Conservation (phyloP, 176 grass and related monocot genomes). For the Dendrocalamus sinicus region DNA sequence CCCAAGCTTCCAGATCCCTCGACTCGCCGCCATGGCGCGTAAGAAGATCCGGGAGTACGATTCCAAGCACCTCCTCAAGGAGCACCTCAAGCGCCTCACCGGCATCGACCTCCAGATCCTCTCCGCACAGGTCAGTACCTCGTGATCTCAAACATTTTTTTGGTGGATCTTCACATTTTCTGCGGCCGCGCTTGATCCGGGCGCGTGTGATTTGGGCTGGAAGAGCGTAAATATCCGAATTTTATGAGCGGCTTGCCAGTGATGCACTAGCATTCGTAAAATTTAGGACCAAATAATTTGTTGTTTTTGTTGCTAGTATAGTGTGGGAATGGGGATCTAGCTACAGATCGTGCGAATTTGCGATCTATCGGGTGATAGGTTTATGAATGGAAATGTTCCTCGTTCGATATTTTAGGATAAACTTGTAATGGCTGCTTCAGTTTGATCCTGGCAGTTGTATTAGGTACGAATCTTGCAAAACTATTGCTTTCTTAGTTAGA, state of each 20-base stretch:
- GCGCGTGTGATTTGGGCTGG: background rate
- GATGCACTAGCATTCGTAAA: background rate
- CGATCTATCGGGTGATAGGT: background rate
- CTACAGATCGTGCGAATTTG: background rate
- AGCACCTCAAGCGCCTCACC: conserved; percentile 87
- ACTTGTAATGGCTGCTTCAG: background rate
- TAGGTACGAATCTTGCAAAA: conserved; percentile 29
- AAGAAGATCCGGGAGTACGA: conserved; percentile 98
- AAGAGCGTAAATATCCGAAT: background rate
- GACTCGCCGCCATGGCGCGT: conserved; percentile 64
- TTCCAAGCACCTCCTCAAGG: conserved; percentile 80
- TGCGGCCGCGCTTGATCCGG: background rate
- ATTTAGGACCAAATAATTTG: background rate
- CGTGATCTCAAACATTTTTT: background rate
- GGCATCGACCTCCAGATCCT: conserved; percentile 77
- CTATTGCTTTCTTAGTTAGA: background rate
- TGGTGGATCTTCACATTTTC: background rate
- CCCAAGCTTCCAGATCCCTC: background rate
- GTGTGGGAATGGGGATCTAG: conserved; percentile 13
- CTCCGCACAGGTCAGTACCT: conserved; percentile 63
- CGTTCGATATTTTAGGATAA: background rate
- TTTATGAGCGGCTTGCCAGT: background rate
- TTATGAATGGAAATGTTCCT: background rate
- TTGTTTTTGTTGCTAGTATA: background rate
- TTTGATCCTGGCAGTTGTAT: conserved; percentile 18